Base-by-base conservation (phyloP, 1,284 basidiomycete species). In the Austroboletus novae-zelandiae region DNA sequence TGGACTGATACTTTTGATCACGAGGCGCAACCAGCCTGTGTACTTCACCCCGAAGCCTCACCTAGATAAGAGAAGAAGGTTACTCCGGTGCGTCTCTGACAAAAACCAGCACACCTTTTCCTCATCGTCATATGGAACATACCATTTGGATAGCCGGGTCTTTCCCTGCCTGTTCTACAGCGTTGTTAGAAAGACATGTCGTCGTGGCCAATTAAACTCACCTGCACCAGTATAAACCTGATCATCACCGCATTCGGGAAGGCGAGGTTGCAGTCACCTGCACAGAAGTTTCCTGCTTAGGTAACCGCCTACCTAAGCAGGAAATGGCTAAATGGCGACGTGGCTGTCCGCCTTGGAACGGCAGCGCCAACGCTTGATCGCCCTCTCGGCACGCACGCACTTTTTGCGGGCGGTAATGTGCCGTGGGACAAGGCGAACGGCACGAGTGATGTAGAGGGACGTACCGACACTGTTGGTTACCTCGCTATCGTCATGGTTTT, bases 1-100 rank as follows among this genome's bases (percentile, higher is more conserved):
- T 99, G 51, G 93, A 96, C 71, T 99, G 97, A 60, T 98, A 96
- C 71, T 98, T 98, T 75, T 98, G 95, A 71, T 99, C 96, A 56
- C 96, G 74, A n/a, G 95, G 94, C 0, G 96, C 96, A 17, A 99
- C 91, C 54, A 98, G 71, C 39, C 96, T 79, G 68, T 98, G 96
- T 1, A 99, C 95, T 69, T 99, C 96, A 20, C 94, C 95, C 35
- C 94, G 81, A 50, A 98, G 77, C 48, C 93, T 83, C 50, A 95
- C 89, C 91, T 96, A 43, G 5, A 45, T 5, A 17, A 13, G 43
- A 13, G 43, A 27, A 18, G 2, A 40, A 23, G 45, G 42, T 50
- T 30, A 30, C 39, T 44, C 45, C 53, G 49, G 43, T 11, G 14
- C 37, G 49, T 32, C 36, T 31, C 36, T 35, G 42, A 39, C 27